Conservation (phyloP, 208 protist species). For the Crithidia brevicula region DNA sequence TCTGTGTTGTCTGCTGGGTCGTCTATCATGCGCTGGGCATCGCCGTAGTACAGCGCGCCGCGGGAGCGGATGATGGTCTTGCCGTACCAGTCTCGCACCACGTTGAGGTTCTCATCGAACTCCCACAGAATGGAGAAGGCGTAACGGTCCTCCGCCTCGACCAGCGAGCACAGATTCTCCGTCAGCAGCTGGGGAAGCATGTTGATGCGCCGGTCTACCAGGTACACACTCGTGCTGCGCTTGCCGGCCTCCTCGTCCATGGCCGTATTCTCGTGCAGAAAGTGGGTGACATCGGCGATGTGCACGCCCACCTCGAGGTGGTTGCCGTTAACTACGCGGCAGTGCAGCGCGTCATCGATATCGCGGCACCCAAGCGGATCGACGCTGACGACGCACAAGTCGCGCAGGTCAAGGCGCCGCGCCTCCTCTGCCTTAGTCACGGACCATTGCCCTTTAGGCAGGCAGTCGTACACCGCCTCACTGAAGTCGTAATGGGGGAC, state of each 20-base stretch:
- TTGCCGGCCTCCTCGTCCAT: slow-evolving; percentile 95
- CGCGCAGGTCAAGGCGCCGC: slow-evolving; percentile 85
- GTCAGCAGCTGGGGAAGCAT: slow-evolving; percentile 97
- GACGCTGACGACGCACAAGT: slow-evolving; percentile 91
- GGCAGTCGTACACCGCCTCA: slow-evolving; percentile 89
- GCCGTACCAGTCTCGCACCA: slow-evolving; percentile 91
- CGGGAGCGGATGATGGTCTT: slow-evolving; percentile 94
- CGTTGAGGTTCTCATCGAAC: slow-evolving; percentile 84
- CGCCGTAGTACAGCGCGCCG: slow-evolving; percentile 94
- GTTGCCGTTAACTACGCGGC: slow-evolving; percentile 76
- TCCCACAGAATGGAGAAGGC: slow-evolving; percentile 96
- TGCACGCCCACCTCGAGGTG: slow-evolving; percentile 96
- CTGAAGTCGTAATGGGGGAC: slow-evolving; percentile 93
- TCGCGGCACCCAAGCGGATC: slow-evolving; percentile 96
- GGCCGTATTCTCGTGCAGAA: slow-evolving; percentile 89
- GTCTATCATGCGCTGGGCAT: slow-evolving; percentile 95
- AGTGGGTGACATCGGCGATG: slow-evolving; percentile 98
- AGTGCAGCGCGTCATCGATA: slow-evolving; percentile 91
- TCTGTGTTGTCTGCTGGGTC: slow-evolving; percentile 61
- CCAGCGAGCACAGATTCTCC: slow-evolving; percentile 96
- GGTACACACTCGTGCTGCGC: slow-evolving; percentile 96
- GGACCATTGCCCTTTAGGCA: slow-evolving; percentile 88
- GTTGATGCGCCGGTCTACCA: slow-evolving; percentile 96
- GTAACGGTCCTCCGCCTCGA: slow-evolving; percentile 90
- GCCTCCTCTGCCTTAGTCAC: slow-evolving; percentile 75